These are phyloP conservation scores for Helenozyma baotianmanensis DNA, from an alignment of 805 yeast genomes.

Conservation along the genomic window DNA sequence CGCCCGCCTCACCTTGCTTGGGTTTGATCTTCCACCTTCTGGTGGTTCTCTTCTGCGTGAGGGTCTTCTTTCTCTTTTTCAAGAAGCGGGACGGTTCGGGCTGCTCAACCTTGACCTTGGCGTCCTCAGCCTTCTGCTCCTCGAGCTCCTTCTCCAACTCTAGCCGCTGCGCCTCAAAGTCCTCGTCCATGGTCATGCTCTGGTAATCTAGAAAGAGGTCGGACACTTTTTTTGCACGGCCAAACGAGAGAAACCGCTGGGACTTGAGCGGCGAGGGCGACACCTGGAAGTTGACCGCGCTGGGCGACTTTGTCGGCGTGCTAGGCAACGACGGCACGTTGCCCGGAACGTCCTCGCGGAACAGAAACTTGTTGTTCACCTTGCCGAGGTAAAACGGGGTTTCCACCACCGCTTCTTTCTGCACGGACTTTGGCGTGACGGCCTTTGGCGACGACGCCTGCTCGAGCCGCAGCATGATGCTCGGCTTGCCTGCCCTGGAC, in stretches of 20 bases:
- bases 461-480: slow-evolving; percentile 7
- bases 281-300: slow-evolving; percentile 23
- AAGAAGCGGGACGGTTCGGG: slow-evolving; percentile 1
- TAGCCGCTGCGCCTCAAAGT: slow-evolving; percentile 12
- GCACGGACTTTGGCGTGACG: background rate
- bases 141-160: slow-evolving; percentile 13
- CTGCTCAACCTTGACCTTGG: background rate
- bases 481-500: slow-evolving; percentile 5
- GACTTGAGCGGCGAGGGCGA: slow-evolving; percentile 46
- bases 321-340: background rate
- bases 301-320: slow-evolving; percentile 5
- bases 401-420: slow-evolving; percentile 1
- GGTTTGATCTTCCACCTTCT: slow-evolving; percentile 49
- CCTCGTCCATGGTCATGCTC: slow-evolving; percentile 24
- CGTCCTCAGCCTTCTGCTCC: slow-evolving; percentile 6
- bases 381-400: slow-evolving; percentile 15
- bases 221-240: slow-evolving; percentile 27
- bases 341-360: slow-evolving; percentile 3
- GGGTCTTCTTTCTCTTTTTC: slow-evolving; percentile 23
- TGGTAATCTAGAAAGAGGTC: slow-evolving; percentile 45
- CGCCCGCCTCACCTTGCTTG: slow-evolving; percentile 18
- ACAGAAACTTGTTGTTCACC: slow-evolving; percentile 11
- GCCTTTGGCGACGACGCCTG: slow-evolving; percentile 9
- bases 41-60: slow-evolving; percentile 51
- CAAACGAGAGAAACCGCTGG: slow-evolving; percentile 23